Base-by-base conservation (phyloP, 192 early-diverging fungal genomes). In the Phycomyces blakesleeanus region DNA sequence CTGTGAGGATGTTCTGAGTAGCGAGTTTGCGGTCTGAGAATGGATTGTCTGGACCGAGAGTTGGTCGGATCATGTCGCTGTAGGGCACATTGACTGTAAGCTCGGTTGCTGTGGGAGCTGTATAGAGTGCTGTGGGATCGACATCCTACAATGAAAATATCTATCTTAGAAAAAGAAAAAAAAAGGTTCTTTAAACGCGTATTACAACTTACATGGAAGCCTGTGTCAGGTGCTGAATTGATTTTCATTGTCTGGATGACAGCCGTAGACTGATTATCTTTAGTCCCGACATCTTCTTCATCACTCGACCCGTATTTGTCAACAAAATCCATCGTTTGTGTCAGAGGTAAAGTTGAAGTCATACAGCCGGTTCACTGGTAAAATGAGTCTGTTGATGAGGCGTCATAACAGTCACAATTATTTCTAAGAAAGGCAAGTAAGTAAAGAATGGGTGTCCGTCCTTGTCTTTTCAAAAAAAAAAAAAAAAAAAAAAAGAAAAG, bases 1-100 rank as follows among this genome's bases (percentile, higher is more conserved):
- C 93, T 61, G 79, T 80, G 53, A 83, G 64, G 38, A 82, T 76
- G 41, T 86, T 88, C 55, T 83, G 71, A 18, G 78, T 77, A 14
- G 64, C 56, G 14, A 73, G 64, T 58, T 63, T 64, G 21, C 72
- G 69, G 49, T 62, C 55, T 42, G 63, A 59, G 52, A 80, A 85
- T 7, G 85, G 85, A 59, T 87, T 84, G 14, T 62, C 44, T 11
- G 85, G 85, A 41, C 85, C 85, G 27, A 77, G 47, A 2, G 74
- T 51, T 1, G 84, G 78, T 53, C 72, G 69, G 9, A 73, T 54
- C 72, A 87, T 73, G 29, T 85, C 85, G 38, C 77, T 72, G 52
- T 86, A 87, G 9, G 83, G 66, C 6, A 87, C 66, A 57, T 87
- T 87, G 55, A 85, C 76, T 11, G 74, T 37, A 5, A 85, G 61